Percentiles rank a stretch among this genome's conserved stretches.
Conservation (phyloP, 495 filamentous ascomycete species). For the Hypoxylon intermedium region DNA sequence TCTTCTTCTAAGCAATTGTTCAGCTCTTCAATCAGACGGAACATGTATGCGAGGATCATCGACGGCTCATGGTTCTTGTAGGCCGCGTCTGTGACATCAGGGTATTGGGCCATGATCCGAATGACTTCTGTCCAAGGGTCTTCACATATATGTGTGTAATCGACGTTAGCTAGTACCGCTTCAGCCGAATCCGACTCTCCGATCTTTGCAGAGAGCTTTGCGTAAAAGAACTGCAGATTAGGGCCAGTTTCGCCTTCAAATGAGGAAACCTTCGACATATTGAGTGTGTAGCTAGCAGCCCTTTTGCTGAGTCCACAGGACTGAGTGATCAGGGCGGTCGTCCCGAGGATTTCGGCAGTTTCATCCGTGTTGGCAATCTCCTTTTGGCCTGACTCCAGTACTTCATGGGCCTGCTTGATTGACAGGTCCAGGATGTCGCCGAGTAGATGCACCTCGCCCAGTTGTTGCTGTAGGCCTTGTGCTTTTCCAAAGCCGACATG, state of each 20-base stretch:
- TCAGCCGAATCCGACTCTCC: constrained; percentile 57
- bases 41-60: constrained; percentile 66
- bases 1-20: constrained; percentile 61
- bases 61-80: constrained; percentile 69
- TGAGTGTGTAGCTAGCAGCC: constrained; percentile 72
- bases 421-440: constrained; percentile 71
- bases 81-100: constrained; percentile 68
- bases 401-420: constrained; percentile 74
- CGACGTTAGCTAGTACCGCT: constrained; percentile 56
- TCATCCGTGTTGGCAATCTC: constrained; percentile 59
- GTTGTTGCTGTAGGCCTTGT: constrained; percentile 71
- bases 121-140: constrained; percentile 64
- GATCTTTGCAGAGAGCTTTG: constrained; percentile 69
- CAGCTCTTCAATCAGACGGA: constrained; percentile 64
- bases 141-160: constrained; percentile 65
- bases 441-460: constrained; percentile 74
- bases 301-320: constrained; percentile 69
- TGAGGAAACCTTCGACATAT: constrained; percentile 71
- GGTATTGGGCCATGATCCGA: constrained; percentile 66
- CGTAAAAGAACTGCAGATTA: constrained; percentile 73
- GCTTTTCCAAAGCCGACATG: constrained; percentile 80
- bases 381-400: constrained; percentile 68
- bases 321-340: constrained; percentile 68
- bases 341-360: constrained; percentile 43
- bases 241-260: constrained; percentile 77